Base-by-base conservation (phyloP, 2,329 filamentous ascomycete genomes). In the Exserohilum turcica region DNA sequence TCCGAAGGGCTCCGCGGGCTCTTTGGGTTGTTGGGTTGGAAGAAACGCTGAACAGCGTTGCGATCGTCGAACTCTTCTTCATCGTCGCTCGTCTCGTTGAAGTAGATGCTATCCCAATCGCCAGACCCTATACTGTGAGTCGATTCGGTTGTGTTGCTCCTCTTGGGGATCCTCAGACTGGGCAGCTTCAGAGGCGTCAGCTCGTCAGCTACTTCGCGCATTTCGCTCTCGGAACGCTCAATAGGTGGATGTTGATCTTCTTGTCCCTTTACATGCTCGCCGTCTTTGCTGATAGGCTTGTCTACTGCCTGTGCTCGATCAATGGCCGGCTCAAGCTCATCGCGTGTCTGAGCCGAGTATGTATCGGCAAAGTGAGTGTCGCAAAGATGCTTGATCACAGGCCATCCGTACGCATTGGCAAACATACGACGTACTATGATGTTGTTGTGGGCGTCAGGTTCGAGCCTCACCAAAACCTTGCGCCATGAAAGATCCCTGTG, bases 391-490 rank as follows among this genome's bases (percentile, higher is more conserved):
- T 97, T 92, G 43, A 97, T 80, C 0, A 99, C 94, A 0, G 94
- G 94, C 94, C 94, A 99, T 2, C 94, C 94, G 66, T 96, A 96
- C 0, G 94, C 94, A 68, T 99, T 99, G 51, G 92, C 88, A 73
- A 99, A 99, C 87, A 92, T 96, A 50, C 94, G 88, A 13, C 94
- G 88, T 19, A 99, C 94, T 55, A 97, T 89, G 62, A 99, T 96
- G 74, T 99, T 99, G 76, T 99, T 99, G 78, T 99, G 94, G 0
- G 94, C 94, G 75, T 99, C 94, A 0, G 94, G 94, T 71, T 99
- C 93, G 2, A 99, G 81, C 48, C 94, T 89, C 12, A 99, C 94
- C 3, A 99, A 84, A 1, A 99, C 94, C 72, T 99, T 99, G 39
- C 94, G 89, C 94, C 94, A 99, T 1, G 91, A 90, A 16, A 99